Evolutionary conservation across 148 eudicot genomes (phyloP), one percentile per base, ranked within the genome.

Genomic region (Spergularia bocconei): DNA sequence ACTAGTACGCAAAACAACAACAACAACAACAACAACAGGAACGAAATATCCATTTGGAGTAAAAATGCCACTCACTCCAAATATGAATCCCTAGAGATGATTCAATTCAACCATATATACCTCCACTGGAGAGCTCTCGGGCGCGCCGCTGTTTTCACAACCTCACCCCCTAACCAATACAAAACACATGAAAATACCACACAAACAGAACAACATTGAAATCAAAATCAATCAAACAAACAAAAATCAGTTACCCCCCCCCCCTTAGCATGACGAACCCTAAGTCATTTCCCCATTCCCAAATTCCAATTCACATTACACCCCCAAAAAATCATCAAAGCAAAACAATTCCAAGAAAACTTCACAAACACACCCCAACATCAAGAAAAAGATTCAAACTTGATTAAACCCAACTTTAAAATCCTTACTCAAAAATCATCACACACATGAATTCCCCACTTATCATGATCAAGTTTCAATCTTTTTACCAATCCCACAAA

Each of bases 231-330:
- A 14, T 16, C 44, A 20, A 38, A 48, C 2, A 19, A 8, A 47
- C 12, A 14, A 17, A 16, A 44, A 55, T 16, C 44, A 59, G 16
- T 4, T 4, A 6, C 70, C 14, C 50, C 14, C 36, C n/a, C n/a
- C n/a, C n/a, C n/a, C n/a, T n/a, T 55, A 76, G n/a, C 51, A 60
- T 29, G 47, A 7, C 47, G 48, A 71, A 48, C 75, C 80, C 80
- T 70, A 70, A 33, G 52, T 39, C 69, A 7, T 53, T 9, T 50
- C 41, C 41, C 50, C 48, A 69, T 13, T 51, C 54, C 52, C 17
- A 69, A 62, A 59, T 10, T 36, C 50, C 53, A 36, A 50, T 25
- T 19, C 15, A 69, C 14, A 57, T 57, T 16, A 58, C 47, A 68
- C n/a, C 15, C 6, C 33, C 25, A 48, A n/a, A 33, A n/a, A 23